Evolutionary conservation across 1,284 basidiomycete species (phyloP), one percentile per base, ranked within the genome.

Genomic region (Sparassis latifolia): DNA sequence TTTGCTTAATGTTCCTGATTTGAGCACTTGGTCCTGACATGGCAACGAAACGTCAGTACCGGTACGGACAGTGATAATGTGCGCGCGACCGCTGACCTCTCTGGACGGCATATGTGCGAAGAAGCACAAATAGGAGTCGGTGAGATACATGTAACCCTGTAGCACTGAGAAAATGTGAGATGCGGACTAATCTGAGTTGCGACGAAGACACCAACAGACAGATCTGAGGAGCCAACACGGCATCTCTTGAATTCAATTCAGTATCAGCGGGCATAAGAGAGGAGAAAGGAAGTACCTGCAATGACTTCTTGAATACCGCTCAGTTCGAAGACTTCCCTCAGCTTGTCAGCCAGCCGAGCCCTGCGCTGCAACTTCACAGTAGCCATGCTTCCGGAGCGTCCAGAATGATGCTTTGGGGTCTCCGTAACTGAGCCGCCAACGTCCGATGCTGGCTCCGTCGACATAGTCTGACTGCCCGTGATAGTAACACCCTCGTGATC

Each of bases 61-160:
- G 50, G 50, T 29, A 27, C 51, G 10, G 27, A 9, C 2, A 39
- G 30, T 27, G 32, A 42, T 20, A 38, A 12, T 29, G 20, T 10
- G 33, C 31, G 29, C n/a, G 27, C 12, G 49, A 41, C 45, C 33
- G 59, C 71, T 44, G 55, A 92, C 92, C 77, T 95, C 92, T 72
- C 85, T 77, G 27, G 83, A 77, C 5, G 91, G 90, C 78, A 99
- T 86, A 65, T 96, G 93, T 0, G 96, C 96, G 66, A 97, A 98
- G 73, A 98, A 99, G 71, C 95, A 97, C 30, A 98, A 69, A 62
- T 96, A 90, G 3, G 85, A 82, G 57, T 88, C 89, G 2, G 96
- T 97, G 42, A 98, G 75, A 66, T 96, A 99, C 80, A 98, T 89
- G 66, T 96, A 97, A 12, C 95, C 95, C 69, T 98, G 94, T 27